Evolutionary conservation across 176 grass and related monocot species (phyloP), one percentile per base, ranked within the genome.

Genomic region (Bolboschoenus planiculmis): DNA sequence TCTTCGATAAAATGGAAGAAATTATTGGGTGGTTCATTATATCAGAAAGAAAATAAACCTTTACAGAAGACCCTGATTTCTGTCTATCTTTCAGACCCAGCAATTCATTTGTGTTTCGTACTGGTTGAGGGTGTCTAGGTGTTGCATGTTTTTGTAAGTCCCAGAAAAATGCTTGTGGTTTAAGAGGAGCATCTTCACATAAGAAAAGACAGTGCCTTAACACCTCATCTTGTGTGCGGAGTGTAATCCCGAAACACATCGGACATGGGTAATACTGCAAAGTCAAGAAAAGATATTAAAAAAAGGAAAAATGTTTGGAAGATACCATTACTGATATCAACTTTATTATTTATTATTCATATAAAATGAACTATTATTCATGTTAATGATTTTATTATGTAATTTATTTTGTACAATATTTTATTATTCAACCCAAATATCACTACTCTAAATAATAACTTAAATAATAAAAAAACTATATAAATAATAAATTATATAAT

Each of bases 261-360:
- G 72, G 72, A 76, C 72, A 76, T 30, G 44, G 72, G 44, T 76
- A 76, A 51, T 3, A 50, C 72, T 76, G 72, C 72, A 76, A 70
- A 51, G 4, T 75, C 50, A 30, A 47, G 26, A 75, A 75, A 75
- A 30, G 5, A 30, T 31, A 20, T n/a, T n/a, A n/a, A n/a, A n/a
- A n/a, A n/a, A n/a, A n/a, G n/a, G n/a, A n/a, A n/a, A n/a, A n/a
- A n/a, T n/a, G n/a, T n/a, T n/a, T n/a, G n/a, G n/a, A n/a, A n/a
- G n/a, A n/a, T n/a, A n/a, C n/a, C n/a, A n/a, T n/a, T n/a, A n/a
- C n/a, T n/a, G n/a, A n/a, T n/a, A n/a, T n/a, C n/a, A n/a, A n/a
- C n/a, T n/a, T n/a, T n/a, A n/a, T n/a, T n/a, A n/a, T n/a, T n/a
- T n/a, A n/a, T n/a, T n/a, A n/a, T n/a, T n/a, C n/a, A n/a, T n/a